A percentile compares a stretch with the other conserved stretches of the same genome.
Conservation (phyloP, 768 basidiomycete genomes). For the Amanita thiersii region DNA sequence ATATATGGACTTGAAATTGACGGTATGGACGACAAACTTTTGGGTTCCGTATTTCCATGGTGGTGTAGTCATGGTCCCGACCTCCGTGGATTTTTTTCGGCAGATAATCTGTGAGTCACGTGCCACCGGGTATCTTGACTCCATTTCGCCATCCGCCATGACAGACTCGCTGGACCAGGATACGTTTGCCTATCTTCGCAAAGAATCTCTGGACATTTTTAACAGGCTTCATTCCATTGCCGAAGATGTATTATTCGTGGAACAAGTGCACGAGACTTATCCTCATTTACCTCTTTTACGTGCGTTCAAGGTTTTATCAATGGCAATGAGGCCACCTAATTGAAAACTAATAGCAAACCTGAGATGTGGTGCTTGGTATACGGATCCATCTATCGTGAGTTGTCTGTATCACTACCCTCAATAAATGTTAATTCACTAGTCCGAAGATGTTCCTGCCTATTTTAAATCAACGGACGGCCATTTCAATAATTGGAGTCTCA, state of each 20-base stretch:
- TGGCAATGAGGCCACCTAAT: neutral
- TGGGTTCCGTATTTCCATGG: conserved; percentile 7
- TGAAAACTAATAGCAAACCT: conserved; percentile 59
- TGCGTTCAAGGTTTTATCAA: conserved; percentile 14
- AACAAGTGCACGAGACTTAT: conserved; percentile 33
- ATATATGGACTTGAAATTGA: conserved; percentile 1
- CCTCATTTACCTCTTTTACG: conserved; percentile 48
- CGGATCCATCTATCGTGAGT: conserved; percentile 57
- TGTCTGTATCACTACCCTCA: neutral
- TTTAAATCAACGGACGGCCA: conserved; percentile 94
- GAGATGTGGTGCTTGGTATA: conserved; percentile 93
- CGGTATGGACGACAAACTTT: conserved; percentile 7
- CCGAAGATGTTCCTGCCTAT: conserved; percentile 48
- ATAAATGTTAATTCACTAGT: conserved; percentile 14
- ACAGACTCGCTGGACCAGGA: conserved; percentile 4
- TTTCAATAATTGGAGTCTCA: conserved; percentile 79
- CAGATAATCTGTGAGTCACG: no score
- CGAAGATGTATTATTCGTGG: conserved; percentile 69
- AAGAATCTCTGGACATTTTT: conserved; percentile 69
- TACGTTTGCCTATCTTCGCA: conserved; percentile 46
- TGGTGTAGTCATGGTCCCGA: neutral
- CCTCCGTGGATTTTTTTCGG: no score
- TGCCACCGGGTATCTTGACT: no score
- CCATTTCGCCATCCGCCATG: neutral
- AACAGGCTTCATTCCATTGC: conserved; percentile 84